Evolutionary conservation across 2,329 filamentous ascomycete genomes (phyloP), one percentile per base, ranked within the genome.

Genomic region (Corinectria fuckeliana): DNA sequence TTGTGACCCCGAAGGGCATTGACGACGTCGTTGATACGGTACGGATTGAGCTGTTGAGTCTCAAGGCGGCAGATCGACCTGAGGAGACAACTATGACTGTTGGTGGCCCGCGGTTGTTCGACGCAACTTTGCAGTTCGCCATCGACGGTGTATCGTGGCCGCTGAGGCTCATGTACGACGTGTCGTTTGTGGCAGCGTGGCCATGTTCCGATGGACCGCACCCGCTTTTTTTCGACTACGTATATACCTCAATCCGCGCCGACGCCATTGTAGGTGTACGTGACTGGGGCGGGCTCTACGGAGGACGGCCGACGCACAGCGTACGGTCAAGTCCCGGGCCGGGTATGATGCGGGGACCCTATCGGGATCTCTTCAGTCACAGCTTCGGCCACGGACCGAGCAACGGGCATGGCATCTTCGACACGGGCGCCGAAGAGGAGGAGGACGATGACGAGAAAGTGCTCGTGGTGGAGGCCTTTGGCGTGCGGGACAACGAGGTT

Each of bases 401-500:
- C 45, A 54, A 62, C 10, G 38, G 56, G 26, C 53, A 68, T 54
- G 56, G 58, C 10, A 34, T 67, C 59, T 60, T 65, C 44, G 56
- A 66, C 30, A 51, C 48, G 39, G 56, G 30, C 6, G 47, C 50
- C 3, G 54, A 54, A 21, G 61, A 67, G 14, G 61, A 66, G 36
- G 76, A 79, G 13, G 77, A 81, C 16, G 85, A 88, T 54, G 78
- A 85, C 23, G 88, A 90, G 65, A 84, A 85, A 66, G 89, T 93
- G 3, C 78, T 93, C 8, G 87, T 89, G 4, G 82, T 92, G 13
- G 88, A 92, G 75, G 88, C 89, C 0, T 88, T 91, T 71, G 90
- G 90, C 1, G 88, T 90, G 20, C 80, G 80, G 48, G 90, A 92
- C 73, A 92, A 92, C 65, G 90, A 92, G 74, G 90, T 92, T 4